Conservation (phyloP, 306 rosid genomes). For the Prunus dulcis region DNA sequence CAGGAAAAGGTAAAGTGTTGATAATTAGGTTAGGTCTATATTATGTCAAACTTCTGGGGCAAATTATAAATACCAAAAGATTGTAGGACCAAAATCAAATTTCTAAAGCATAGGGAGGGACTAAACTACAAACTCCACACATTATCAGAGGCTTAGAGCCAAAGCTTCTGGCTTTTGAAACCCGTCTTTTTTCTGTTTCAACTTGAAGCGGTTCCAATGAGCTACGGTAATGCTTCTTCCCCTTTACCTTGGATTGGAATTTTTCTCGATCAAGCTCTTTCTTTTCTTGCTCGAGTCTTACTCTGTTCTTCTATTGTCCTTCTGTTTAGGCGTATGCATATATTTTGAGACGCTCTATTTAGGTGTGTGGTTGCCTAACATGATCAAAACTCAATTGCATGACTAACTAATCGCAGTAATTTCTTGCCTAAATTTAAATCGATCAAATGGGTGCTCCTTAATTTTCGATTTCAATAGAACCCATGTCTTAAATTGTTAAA, state of each 20-base stretch:
- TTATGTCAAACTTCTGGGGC: not conserved
- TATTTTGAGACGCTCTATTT: not conserved
- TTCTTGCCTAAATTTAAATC: not conserved
- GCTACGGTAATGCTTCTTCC: conserved; percentile 26
- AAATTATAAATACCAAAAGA: not conserved
- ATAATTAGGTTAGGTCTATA: not conserved
- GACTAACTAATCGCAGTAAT: not conserved
- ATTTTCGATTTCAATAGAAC: conserved; percentile 2
- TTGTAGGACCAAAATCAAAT: not conserved
- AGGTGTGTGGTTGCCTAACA: conserved; percentile 3
- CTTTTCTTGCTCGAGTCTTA: not conserved
- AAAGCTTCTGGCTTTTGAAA: conserved; percentile 24
- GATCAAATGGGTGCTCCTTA: conserved; percentile 13
- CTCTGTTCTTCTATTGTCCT: not conserved
- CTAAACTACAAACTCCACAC: conserved; percentile 2
- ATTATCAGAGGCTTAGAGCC: conserved; percentile 11
- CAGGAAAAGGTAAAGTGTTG: too few relatives aligned
- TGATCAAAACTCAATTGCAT: conserved; percentile 4
- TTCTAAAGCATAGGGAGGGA: conserved; percentile 2
- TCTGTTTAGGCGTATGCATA: not conserved
- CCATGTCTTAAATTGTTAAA: conserved; percentile 10
- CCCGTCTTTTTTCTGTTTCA: not conserved
- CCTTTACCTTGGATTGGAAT: conserved; percentile 7
- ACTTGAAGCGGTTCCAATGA: conserved; percentile 21
- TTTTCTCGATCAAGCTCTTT: not conserved